Conservation (phyloP, 371 early-diverging fungal genomes). For the Mucor mucedo region DNA sequence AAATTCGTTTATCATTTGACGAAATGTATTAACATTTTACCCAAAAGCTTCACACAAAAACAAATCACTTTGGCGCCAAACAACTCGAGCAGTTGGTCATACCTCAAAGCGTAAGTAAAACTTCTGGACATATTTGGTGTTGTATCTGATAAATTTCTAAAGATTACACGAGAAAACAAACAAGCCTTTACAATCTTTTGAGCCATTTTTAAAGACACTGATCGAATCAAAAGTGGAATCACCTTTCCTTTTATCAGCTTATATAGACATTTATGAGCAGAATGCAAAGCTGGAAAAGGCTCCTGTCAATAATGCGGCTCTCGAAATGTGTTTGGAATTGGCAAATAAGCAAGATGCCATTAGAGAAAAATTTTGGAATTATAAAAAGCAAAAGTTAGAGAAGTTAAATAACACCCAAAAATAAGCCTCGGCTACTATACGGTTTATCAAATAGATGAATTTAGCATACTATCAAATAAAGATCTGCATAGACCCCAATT, state of each 20-base stretch:
- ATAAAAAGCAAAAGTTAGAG: constrained; percentile 56
- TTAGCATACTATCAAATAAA: no score
- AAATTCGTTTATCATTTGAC: neutral
- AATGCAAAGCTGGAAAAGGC: constrained; percentile 45
- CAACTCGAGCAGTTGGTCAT: constrained; percentile 93
- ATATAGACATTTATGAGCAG: constrained; percentile 73
- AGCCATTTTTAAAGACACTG: constrained; percentile 56
- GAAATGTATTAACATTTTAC: neutral
- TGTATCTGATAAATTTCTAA: neutral
- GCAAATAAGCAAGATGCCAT: constrained; percentile 69
- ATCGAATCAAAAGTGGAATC: constrained; percentile 45
- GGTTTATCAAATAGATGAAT: no score
- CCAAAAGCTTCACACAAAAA: constrained; percentile 60
- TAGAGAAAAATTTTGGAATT: constrained; percentile 78
- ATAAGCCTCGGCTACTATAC: no score
- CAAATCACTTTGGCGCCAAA: constrained; percentile 81
- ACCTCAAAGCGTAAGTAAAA: constrained; percentile 67
- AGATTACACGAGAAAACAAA: constrained; percentile 56
- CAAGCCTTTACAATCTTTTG: constrained; percentile 41
- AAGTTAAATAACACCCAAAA: constrained; percentile 7
- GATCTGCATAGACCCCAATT: no score
- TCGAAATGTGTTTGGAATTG: constrained; percentile 63
- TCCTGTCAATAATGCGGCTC: constrained; percentile 42
- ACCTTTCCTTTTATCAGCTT: constrained; percentile 64
- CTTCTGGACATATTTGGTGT: neutral